phyloP scores from a whole-genome alignment of 108 stramenopile species.

The Nitzschia palea region DNA sequence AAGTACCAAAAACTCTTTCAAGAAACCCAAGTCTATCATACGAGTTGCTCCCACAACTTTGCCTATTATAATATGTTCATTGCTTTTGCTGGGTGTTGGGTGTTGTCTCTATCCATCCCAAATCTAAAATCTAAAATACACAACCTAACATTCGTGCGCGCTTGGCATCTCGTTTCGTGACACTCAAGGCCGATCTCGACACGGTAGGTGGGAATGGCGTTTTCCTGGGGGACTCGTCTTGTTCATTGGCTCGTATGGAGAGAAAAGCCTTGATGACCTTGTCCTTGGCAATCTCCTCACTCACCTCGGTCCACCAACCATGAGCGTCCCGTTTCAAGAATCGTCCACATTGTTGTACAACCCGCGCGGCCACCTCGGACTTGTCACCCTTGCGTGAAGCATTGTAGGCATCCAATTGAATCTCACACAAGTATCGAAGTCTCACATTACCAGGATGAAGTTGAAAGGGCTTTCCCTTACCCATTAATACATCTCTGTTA shows the following conservation, averaged over 20 bases:
- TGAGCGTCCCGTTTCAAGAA: constrained; percentile 15
- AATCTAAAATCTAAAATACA: not conserved
- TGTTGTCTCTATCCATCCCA: not conserved
- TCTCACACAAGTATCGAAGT: not conserved
- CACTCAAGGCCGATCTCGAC: not conserved
- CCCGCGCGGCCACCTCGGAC: not conserved
- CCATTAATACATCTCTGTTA: constrained; percentile 11
- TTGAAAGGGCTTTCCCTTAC: constrained; percentile 18
- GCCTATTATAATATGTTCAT: no score
- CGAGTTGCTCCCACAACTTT: no score
- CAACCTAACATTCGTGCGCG: not conserved
- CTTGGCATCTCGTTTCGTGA: not conserved
- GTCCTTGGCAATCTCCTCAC: not conserved
- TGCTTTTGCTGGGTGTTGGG: no score
- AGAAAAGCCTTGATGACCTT: constrained; percentile 19
- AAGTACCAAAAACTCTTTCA: no score
- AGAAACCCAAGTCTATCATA: no score
- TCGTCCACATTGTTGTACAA: not conserved
- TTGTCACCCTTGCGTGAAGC: not conserved
- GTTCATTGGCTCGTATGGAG: not conserved
- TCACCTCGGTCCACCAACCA: constrained; percentile 17
- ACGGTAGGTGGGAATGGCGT: not conserved
- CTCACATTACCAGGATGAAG: constrained; percentile 18
- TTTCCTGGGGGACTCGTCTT: not conserved
- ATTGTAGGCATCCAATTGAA: constrained; percentile 1